Conservation (phyloP, 2,329 filamentous ascomycete genomes). For the Hymenoscyphus infarciens region DNA sequence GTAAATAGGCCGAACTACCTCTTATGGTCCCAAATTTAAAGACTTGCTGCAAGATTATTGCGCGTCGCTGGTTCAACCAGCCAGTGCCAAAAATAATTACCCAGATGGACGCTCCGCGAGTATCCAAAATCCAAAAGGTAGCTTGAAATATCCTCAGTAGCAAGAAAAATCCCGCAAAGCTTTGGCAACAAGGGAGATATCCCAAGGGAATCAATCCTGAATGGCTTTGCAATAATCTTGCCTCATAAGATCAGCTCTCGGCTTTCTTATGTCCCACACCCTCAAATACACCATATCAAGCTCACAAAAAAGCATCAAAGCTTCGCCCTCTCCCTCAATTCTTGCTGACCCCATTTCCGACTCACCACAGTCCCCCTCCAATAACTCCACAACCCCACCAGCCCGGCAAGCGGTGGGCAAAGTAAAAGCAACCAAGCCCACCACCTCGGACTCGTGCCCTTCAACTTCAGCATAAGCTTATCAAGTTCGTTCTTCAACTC, state of each 20-base stretch:
- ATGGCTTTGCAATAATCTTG: not conserved
- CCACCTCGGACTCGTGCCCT: constrained; percentile 47
- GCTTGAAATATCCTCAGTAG: not conserved
- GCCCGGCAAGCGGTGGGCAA: constrained; percentile 71
- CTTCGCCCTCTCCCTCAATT: constrained; percentile 56
- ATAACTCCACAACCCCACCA: constrained; percentile 67
- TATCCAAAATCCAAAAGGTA: not conserved
- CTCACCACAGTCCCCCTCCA: constrained; percentile 69
- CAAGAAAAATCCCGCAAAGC: not conserved
- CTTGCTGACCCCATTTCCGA: constrained; percentile 63
- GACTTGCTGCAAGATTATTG: not conserved
- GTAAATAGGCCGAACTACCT: not conserved
- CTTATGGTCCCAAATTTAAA: not conserved
- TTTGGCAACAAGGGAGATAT: not conserved
- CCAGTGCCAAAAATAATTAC: not conserved
- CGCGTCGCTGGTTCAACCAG: not conserved
- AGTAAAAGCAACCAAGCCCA: constrained; percentile 73
- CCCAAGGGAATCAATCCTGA: not conserved
- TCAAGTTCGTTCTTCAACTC: constrained; percentile 66
- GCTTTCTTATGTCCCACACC: not conserved
- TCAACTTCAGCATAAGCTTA: constrained; percentile 61
- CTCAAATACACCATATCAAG: not conserved
- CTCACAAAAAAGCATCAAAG: constrained; percentile 38
- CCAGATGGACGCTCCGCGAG: not conserved
- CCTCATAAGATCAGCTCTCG: not conserved